Evolutionary conservation across 345 rosid species (phyloP).

Genomic region (Barbarea vulgaris): DNA sequence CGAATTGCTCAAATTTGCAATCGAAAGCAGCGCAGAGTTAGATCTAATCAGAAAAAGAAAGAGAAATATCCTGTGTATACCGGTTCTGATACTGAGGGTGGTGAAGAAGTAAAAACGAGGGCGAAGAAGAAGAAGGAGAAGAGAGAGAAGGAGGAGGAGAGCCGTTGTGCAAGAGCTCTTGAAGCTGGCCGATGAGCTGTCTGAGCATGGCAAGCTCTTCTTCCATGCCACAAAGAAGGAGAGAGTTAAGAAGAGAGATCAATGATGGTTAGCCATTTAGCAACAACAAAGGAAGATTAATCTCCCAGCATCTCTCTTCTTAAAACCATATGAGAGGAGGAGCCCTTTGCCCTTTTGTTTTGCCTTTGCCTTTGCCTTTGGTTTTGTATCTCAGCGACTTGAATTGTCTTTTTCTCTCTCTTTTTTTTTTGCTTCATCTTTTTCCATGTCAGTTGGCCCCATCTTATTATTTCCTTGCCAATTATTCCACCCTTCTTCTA

Average conservation of each 20-base stretch:
- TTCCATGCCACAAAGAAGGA: slow-evolving; percentile 62
- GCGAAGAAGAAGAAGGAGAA: not conserved
- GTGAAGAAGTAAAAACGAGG: slow-evolving; percentile 42
- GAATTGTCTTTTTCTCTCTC: slow-evolving; percentile 36
- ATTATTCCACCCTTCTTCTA: slow-evolving; percentile 20
- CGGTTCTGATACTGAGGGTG: slow-evolving; percentile 47
- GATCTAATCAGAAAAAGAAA: slow-evolving; percentile 33
- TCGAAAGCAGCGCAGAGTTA: slow-evolving; percentile 5
- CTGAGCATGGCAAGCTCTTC: slow-evolving; percentile 96
- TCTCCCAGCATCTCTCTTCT: slow-evolving; percentile 27
- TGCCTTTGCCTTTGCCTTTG: no score
- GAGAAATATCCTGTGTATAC: slow-evolving; percentile 36
- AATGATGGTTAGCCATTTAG: slow-evolving; percentile 30
- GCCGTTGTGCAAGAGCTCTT: slow-evolving; percentile 73
- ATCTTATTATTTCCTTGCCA: slow-evolving; percentile 41
- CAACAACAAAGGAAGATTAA: slow-evolving; percentile 14
- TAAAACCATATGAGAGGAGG: not conserved
- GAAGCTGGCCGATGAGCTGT: slow-evolving; percentile 96
- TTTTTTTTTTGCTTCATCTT: slow-evolving; percentile 41
- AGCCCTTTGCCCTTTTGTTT: no score
- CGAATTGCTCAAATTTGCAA: not conserved
- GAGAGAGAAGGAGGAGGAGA: slow-evolving; percentile 53
- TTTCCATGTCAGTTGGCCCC: slow-evolving; percentile 57
- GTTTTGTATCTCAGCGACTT: not conserved
- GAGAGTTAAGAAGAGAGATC: slow-evolving; percentile 1